A percentile compares a stretch with the other conserved stretches of the same genome.
Evolutionary conservation across 805 yeast species (phyloP).

Genomic region (Nakazawaea siamensis): DNA sequence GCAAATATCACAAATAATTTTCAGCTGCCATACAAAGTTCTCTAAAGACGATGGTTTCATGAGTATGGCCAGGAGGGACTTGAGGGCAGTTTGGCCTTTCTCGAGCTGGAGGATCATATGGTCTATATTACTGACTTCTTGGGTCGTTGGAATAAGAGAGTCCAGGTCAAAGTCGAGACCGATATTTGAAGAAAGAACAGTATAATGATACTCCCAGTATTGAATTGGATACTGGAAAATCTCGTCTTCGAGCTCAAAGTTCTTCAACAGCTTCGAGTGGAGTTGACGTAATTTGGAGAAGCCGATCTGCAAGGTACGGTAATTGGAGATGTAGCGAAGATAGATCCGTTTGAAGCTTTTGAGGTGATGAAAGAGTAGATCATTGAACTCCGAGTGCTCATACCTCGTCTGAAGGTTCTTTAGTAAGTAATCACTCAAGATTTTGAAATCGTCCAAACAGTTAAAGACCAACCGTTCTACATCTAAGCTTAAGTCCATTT

Average conservation of each 20-base stretch:
- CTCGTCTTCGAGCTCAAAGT: background rate
- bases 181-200: too few species aligned
- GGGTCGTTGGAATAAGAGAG: background rate
- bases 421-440: conserved; percentile 1
- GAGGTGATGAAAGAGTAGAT: conserved; percentile 1
- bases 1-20: background rate
- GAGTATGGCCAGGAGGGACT: too few species aligned
- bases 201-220: background rate
- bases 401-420: background rate
- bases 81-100: too few species aligned
- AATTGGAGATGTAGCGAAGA: background rate
- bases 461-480: conserved; percentile 1
- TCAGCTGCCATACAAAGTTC: background rate
- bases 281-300: background rate
- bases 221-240: conserved; percentile 4
- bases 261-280: background rate
- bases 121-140: too few species aligned
- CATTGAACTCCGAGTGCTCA: background rate
- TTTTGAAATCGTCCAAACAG: conserved; percentile 1
- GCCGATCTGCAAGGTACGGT: background rate
- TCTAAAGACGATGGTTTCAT: background rate
- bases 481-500: too few species aligned
- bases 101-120: too few species aligned
- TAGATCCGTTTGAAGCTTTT: background rate
- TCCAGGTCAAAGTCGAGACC: background rate